Evolutionary conservation across 2,329 filamentous ascomycete genomes (phyloP), one percentile per base, ranked within the genome.

Genomic region (Botrytis porri): DNA sequence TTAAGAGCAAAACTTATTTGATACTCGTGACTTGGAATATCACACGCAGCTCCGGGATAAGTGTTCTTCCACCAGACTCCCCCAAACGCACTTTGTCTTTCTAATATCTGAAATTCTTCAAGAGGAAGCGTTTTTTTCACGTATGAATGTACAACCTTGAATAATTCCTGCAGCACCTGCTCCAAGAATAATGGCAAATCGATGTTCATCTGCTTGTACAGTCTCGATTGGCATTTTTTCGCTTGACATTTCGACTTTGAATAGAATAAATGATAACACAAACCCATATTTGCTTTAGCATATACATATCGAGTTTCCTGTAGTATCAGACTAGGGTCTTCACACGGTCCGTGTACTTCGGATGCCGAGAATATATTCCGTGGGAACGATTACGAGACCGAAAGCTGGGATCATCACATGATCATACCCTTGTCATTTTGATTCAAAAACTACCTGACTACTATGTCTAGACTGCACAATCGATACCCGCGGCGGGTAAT

Each of bases 71-170:
- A 59, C 66, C 66, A 70, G 2, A 61, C 54, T n/a, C 66, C 66
- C 0, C 66, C 66, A 67, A 25, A 67, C 8, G 64, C 64, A 35
- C 41, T 54, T 37, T 67, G 64, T 57, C 64, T 43, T 25, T 67
- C 64, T 48, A 67, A 37, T 32, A 67, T 67, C 45, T 67, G 64
- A 39, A 67, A 67, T 57, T 67, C 64, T 25, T 67, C 64, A 10
- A 67, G 64, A 35, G 64, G 43, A 25, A 67, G 64, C 8, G 43
- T 37, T 51, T 67, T 67, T 67, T 54, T 67, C 64, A 18, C 64
- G 64, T 45, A 67, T 32, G 32, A 67, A 67, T 57, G 64, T 67
- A n/a, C 64, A 67, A 16, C 64, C 64, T 67, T 67, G 64, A 67
- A 67, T n/a, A 10, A 67, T 67, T 35, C 64, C 64, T 25, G 64